phyloP scores from a whole-genome alignment of 192 early-diverging fungal species.

The Mycoemilia scoparia region DNA sequence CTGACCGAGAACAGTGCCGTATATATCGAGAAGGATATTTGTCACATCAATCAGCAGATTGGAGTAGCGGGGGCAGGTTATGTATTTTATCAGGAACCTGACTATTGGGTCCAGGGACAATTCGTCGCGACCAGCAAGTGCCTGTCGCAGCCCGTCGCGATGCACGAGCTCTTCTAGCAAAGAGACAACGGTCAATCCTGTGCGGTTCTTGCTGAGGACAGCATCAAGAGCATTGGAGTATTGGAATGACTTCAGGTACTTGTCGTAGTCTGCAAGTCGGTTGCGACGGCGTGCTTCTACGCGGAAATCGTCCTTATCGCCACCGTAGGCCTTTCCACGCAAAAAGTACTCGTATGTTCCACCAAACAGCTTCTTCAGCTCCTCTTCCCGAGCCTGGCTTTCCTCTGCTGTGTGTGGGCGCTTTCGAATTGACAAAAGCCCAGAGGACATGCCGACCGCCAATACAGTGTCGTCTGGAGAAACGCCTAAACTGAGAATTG shows the following conservation, averaged over 20 bases:
- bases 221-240: conserved; percentile 81
- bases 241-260: conserved; percentile 64
- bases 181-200: conserved; percentile 44
- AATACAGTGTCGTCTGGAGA: conserved; percentile 80
- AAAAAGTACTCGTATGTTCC: conserved; percentile 57
- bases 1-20: conserved; percentile 57
- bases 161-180: conserved; percentile 81
- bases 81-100: conserved; percentile 61
- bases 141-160: conserved; percentile 56
- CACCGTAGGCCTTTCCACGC: conserved; percentile 36
- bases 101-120: conserved; percentile 64
- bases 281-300: conserved; percentile 47
- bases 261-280: conserved; percentile 62
- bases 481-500: conserved; percentile 75
- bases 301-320: conserved; percentile 48
- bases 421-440: conserved; percentile 70
- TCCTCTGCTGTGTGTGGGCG: conserved; percentile 65
- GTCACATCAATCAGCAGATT: conserved; percentile 60
- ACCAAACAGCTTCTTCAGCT: conserved; percentile 18
- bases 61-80: conserved; percentile 66
- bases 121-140: conserved; percentile 78
- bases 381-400: conserved; percentile 21
- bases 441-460: conserved; percentile 81
- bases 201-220: conserved; percentile 43
- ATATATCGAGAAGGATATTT: conserved; percentile 55